Conservation (phyloP, 306 rosid species). For the Castanopsis chinensis region DNA sequence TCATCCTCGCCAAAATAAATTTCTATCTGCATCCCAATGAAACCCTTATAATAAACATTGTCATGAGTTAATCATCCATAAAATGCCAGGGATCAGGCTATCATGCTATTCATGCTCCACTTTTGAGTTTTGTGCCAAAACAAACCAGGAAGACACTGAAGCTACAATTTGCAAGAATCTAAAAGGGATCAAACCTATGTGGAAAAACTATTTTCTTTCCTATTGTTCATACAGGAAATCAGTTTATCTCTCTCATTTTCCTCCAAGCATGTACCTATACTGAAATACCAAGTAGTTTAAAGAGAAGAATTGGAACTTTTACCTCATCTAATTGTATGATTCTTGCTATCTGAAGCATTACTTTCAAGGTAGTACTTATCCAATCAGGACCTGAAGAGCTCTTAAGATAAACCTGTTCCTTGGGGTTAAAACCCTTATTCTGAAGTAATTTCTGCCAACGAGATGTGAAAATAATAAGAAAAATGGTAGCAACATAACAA, state of each 20-base stretch:
- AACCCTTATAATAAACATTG: constrained; percentile 11
- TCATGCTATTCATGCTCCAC: constrained; percentile 7
- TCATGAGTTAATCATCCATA: constrained; percentile 22
- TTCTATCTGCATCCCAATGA: constrained; percentile 55
- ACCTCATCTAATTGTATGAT: constrained; percentile 81
- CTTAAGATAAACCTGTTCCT: constrained; percentile 45
- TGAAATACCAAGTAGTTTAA: constrained; percentile 10
- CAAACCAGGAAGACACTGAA: constrained; percentile 9
- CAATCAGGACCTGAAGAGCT: constrained; percentile 33
- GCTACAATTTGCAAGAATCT: constrained; percentile 1
- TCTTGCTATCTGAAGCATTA: constrained; percentile 59
- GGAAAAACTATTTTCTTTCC: not conserved
- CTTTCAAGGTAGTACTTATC: constrained; percentile 38
- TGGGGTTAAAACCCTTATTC: constrained; percentile 54
- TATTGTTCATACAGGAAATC: not conserved
- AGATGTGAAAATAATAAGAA: constrained; percentile 16
- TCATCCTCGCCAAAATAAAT: constrained; percentile 78
- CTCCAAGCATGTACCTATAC: constrained; percentile 12
- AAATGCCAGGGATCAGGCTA: not conserved
- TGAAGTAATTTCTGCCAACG: constrained; percentile 56
- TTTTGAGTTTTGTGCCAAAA: constrained; percentile 9
- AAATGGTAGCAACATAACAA: constrained; percentile 7
- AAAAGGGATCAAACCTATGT: not conserved
- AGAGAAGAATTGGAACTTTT: constrained; percentile 26
- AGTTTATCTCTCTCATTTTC: not conserved